A percentile compares a stretch with the other conserved stretches of the same genome.
Conservation (phyloP, 2,329 filamentous ascomycete species). For the Trichoderma harzianum region DNA sequence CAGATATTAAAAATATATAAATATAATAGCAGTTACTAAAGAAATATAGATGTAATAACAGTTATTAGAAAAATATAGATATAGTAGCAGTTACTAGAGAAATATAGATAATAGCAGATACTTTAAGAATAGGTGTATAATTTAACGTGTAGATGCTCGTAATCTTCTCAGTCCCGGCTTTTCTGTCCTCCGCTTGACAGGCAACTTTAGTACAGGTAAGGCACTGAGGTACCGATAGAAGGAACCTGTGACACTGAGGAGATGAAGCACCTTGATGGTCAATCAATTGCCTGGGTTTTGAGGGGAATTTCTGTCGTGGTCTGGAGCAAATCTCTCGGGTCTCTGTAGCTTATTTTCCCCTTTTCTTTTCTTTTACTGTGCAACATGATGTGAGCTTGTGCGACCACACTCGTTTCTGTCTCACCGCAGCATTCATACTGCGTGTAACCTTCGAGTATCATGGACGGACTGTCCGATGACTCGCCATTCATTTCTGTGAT, state of each 20-base stretch:
- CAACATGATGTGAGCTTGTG: neutral
- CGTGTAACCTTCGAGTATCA: neutral
- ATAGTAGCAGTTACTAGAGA: no score
- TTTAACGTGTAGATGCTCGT: no score
- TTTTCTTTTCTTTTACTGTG: neutral
- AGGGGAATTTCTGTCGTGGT: neutral
- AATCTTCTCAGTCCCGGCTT: no score
- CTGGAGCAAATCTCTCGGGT: neutral
- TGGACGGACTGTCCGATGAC: conserved; percentile 29
- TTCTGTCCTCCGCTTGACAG: no score
- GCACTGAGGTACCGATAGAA: conserved; percentile 21
- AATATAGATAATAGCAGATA: no score
- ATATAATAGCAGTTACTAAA: no score
- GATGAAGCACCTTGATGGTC: conserved; percentile 28
- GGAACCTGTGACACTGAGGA: neutral
- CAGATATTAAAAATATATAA: no score
- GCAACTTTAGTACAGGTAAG: neutral
- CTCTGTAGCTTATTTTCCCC: neutral
- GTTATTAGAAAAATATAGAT: no score
- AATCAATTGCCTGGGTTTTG: conserved; percentile 16
- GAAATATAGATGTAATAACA: no score
- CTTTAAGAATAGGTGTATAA: no score
- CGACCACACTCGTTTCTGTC: neutral
- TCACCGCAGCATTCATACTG: neutral
- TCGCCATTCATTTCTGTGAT: conserved; percentile 25